Percentiles rank a stretch among this genome's conserved stretches.
These are phyloP conservation scores for Hibiscus mutabilis DNA, from an alignment of 345 rosid genomes.

Conservation along the genomic window DNA sequence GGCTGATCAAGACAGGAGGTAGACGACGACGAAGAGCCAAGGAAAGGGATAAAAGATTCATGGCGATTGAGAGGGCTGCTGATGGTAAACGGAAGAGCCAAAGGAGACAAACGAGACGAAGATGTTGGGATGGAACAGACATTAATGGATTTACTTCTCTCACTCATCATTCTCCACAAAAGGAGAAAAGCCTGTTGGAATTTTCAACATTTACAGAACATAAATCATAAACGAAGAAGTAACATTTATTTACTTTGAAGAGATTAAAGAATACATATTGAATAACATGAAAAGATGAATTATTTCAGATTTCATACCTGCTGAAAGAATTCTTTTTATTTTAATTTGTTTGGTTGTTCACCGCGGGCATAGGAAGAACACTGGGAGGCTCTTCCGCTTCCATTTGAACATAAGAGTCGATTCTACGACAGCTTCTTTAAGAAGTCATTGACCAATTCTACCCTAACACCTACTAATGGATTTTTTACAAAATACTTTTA, in stretches of 20 bases:
- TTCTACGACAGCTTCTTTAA: not conserved
- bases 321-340: not conserved
- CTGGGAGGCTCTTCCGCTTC: not conserved
- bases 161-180: slow-evolving; percentile 18
- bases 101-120: slow-evolving; percentile 39
- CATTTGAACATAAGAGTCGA: not conserved
- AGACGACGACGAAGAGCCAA: slow-evolving; percentile 11
- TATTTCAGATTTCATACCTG: not conserved
- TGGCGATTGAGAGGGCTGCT: slow-evolving; percentile 11
- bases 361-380: not conserved
- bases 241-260: not conserved
- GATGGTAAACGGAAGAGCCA: slow-evolving; percentile 31
- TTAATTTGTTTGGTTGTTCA: not conserved
- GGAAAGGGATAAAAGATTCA: not conserved
- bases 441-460: not conserved
- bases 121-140: slow-evolving; percentile 6
- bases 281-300: not conserved
- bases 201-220: not conserved
- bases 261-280: not conserved
- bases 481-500: no score
- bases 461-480: no score
- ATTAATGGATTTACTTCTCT: slow-evolving; percentile 5
- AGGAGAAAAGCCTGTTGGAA: not conserved
- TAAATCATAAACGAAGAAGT: not conserved
- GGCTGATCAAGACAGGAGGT: slow-evolving; percentile 10